phyloP scores from a whole-genome alignment of 2,329 filamentous ascomycete genomes.

The Curvularia verruculosa region DNA sequence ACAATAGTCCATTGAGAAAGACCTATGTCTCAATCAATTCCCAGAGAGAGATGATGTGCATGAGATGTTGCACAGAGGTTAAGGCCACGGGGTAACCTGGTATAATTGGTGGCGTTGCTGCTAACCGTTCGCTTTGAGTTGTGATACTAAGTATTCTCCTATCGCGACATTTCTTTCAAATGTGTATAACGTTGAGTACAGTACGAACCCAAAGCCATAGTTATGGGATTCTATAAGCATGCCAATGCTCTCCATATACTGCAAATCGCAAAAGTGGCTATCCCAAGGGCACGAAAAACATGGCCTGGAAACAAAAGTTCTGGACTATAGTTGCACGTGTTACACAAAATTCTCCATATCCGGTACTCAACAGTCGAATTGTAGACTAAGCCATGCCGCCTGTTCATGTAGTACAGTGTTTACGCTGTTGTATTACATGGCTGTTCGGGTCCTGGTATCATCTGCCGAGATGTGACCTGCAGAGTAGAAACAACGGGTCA shows the following conservation, averaged over 20 bases:
- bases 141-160: not conserved
- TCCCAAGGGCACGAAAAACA: not conserved
- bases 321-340: not conserved
- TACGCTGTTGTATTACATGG: slow-evolving; percentile 4
- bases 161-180: too few relatives aligned
- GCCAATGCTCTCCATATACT: not conserved
- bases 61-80: not conserved
- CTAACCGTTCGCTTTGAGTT: not conserved
- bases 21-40: not conserved
- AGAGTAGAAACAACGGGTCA: not conserved
- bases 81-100: not conserved
- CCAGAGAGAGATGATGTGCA: not conserved
- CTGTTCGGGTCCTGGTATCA: not conserved
- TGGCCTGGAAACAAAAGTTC: not conserved
- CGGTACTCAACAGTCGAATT: not conserved
- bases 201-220: not conserved
- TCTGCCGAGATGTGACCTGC: not conserved
- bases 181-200: not conserved
- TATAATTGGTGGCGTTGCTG: not conserved
- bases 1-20: not conserved
- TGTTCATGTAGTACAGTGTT: not conserved
- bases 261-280: not conserved
- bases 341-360: not conserved
- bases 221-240: not conserved
- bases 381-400: slow-evolving; percentile 1